A percentile compares a stretch with the other conserved stretches of the same genome.
These are phyloP conservation scores for Ascochyta pisi DNA, from an alignment of 2,329 filamentous ascomycete species.

Conservation along the genomic window DNA sequence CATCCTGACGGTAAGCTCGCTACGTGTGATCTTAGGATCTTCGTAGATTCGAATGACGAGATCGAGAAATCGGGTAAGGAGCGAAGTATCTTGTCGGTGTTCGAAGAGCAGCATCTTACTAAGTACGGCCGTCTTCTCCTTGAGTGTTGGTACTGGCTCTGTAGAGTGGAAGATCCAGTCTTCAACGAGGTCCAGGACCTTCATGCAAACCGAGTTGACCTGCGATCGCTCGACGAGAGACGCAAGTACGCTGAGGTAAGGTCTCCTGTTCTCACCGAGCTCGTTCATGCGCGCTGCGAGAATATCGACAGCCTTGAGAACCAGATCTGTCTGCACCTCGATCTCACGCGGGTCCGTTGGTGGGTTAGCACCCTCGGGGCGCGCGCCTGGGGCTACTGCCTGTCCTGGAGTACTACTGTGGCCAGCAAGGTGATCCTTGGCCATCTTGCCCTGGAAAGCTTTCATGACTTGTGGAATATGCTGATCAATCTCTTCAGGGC, in stretches of 20 bases:
- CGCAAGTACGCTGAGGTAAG: slow-evolving; percentile 93
- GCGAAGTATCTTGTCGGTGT: slow-evolving; percentile 77
- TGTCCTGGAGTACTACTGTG: slow-evolving; percentile 55
- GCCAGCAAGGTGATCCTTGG: slow-evolving; percentile 85
- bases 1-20: slow-evolving; percentile 94
- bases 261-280: slow-evolving; percentile 86
- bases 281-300: slow-evolving; percentile 91
- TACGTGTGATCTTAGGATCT: slow-evolving; percentile 92
- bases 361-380: slow-evolving; percentile 63
- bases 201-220: slow-evolving; percentile 85
- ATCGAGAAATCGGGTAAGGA: slow-evolving; percentile 92
- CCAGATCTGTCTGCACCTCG: slow-evolving; percentile 86
- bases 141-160: slow-evolving; percentile 94
- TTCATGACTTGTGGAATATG: slow-evolving; percentile 92
- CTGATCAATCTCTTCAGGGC: slow-evolving; percentile 84
- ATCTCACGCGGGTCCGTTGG: slow-evolving; percentile 78
- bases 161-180: slow-evolving; percentile 95
- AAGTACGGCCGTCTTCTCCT: slow-evolving; percentile 98
- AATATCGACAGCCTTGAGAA: slow-evolving; percentile 94
- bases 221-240: slow-evolving; percentile 94
- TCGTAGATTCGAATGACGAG: slow-evolving; percentile 98
- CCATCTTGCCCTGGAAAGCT: slow-evolving; percentile 87
- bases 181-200: slow-evolving; percentile 93
- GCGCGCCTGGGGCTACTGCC: slow-evolving; percentile 41
- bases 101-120: slow-evolving; percentile 99